phyloP scores from a whole-genome alignment of 768 basidiomycete species.

The Suillus weaverae region DNA sequence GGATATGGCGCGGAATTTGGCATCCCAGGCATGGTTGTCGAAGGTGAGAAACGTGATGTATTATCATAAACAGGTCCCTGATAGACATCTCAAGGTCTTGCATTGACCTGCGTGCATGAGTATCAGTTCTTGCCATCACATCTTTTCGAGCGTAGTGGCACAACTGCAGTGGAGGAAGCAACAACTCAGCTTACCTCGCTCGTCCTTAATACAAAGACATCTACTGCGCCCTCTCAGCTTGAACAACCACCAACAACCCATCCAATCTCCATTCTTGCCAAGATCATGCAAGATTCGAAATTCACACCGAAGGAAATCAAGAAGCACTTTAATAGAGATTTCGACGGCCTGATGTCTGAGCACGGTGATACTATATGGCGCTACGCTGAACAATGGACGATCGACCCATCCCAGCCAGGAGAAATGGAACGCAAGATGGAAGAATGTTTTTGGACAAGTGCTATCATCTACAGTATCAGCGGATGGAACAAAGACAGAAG shows the following conservation, averaged over 20 bases:
- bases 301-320: constrained; percentile 18
- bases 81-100: constrained; percentile 21
- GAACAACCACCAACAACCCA: constrained; percentile 18
- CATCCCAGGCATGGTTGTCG: constrained; percentile 58
- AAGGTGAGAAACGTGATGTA: constrained; percentile 42
- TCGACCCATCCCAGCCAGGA: constrained; percentile 34
- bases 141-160: constrained; percentile 9
- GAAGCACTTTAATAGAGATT: constrained; percentile 27
- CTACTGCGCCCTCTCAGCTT: not conserved
- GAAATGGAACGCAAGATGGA: constrained; percentile 57
- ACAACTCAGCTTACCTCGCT: constrained; percentile 10
- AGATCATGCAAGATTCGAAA: constrained; percentile 48
- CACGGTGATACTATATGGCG: constrained; percentile 7
- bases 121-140: constrained; percentile 31
- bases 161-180: constrained; percentile 6
- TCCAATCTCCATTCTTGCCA: constrained; percentile 50
- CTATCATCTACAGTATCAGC: constrained; percentile 55
- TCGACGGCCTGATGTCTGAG: not conserved
- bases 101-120: constrained; percentile 25
- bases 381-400: constrained; percentile 42
- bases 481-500: constrained; percentile 56
- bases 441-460: constrained; percentile 58
- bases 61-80: not conserved
- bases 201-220: constrained; percentile 7
- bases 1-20: constrained; percentile 67